Base-by-base conservation (phyloP, 495 filamentous ascomycete species). In the Hypomontagnella submonticulosa region DNA sequence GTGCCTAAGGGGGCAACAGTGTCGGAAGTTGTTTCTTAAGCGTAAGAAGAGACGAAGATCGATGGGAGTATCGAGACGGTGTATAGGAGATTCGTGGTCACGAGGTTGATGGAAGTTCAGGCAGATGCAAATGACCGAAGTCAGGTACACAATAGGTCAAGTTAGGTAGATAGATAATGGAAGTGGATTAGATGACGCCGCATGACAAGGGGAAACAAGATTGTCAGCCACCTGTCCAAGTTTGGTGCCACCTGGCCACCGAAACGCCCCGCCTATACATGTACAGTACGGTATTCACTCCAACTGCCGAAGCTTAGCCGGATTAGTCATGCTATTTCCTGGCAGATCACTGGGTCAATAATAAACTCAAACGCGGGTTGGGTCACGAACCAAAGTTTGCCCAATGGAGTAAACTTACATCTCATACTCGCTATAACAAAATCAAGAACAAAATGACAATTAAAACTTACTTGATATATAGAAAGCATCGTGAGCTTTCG, bases 161-260 rank as follows among this genome's bases (percentile, higher is more conserved):
- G 43, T 40, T 40, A 43, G 48, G 33, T 54, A 51, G 34, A 56
- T 41, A 27, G 23, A 27, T 27, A 38, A 38, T 11, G 36, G 36
- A 27, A 49, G 33, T 3, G 47, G 43, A 42, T 50, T 66, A 43
- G 63, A 60, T 60, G 63, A 66, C 63, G 63, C 63, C 63, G 19
- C 63, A 47, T 54, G 38, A 30, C 38, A 42, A 65, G 48, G 41
- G 40, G 49, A 33, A 49, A 18, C 46, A 36, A 27, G 18, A 13
- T 23, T 27, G 47, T 15, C 15, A 46, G 53, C 61, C 46, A 27
- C 53, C 32, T 53, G 40, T 36, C 23, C 34, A 55, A 50, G 23
- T 34, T 5, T 18, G 38, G 51, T 57, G 33, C 51, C 63, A 63
- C 37, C 48, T 36, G 55, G n/a, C 30, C 47, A 12, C 18, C 18